These are phyloP conservation scores for Penicillium olsonii DNA, from an alignment of 2,329 filamentous ascomycete genomes.

Conservation along the genomic window DNA sequence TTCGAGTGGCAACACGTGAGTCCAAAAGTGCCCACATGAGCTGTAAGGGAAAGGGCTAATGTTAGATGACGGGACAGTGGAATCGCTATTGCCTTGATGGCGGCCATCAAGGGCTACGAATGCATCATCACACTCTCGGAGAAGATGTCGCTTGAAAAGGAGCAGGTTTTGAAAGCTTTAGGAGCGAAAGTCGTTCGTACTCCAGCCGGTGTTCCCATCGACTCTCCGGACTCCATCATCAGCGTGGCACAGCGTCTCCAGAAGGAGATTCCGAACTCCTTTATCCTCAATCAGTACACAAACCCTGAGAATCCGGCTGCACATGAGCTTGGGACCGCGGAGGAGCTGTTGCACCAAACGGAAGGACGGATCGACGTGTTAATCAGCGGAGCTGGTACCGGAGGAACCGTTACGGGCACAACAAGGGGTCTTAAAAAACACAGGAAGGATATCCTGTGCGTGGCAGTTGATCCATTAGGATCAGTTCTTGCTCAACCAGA, in stretches of 20 bases:
- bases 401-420: slow-evolving; percentile 79
- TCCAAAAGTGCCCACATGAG: too few species aligned
- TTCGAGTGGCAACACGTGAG: neutral
- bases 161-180: slow-evolving; percentile 81
- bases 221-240: slow-evolving; percentile 86
- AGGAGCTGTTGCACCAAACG: slow-evolving; percentile 89
- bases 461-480: slow-evolving; percentile 83
- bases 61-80: slow-evolving; percentile 48
- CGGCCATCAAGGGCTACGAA: slow-evolving; percentile 86
- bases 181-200: slow-evolving; percentile 91
- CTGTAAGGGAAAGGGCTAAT: neutral
- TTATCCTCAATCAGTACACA: slow-evolving; percentile 88
- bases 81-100: slow-evolving; percentile 88
- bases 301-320: slow-evolving; percentile 83
- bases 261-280: slow-evolving; percentile 85
- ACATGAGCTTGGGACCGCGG: slow-evolving; percentile 83
- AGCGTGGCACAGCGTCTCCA: slow-evolving; percentile 79
- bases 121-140: slow-evolving; percentile 93
- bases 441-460: slow-evolving; percentile 73
- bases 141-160: slow-evolving; percentile 95
- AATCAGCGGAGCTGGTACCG: slow-evolving; percentile 83
- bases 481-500: slow-evolving; percentile 80
- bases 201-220: slow-evolving; percentile 84
- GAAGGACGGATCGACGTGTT: slow-evolving; percentile 72
- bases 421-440: slow-evolving; percentile 78